Percentiles rank a stretch among this genome's conserved stretches.
Evolutionary conservation across 768 basidiomycete genomes (phyloP).

Genomic region (Panaeolus cyanescens): DNA sequence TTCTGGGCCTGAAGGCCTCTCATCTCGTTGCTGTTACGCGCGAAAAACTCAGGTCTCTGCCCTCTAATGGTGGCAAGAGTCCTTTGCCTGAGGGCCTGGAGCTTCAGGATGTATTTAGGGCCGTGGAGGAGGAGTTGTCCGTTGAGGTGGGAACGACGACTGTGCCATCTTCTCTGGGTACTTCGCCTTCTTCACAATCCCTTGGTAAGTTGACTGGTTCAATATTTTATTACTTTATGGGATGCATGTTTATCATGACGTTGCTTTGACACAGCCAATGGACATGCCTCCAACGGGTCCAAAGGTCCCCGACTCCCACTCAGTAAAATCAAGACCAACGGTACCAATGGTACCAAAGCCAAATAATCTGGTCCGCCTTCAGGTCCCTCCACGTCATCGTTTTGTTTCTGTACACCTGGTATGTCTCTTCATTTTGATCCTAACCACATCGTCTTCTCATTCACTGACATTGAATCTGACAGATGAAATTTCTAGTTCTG

Average conservation of each 20-base stretch:
- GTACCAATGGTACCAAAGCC: not conserved
- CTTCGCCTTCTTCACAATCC: not conserved
- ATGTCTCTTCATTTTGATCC: not conserved
- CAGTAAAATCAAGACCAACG: not conserved
- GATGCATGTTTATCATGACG: not conserved
- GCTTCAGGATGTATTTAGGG: conserved; percentile 14
- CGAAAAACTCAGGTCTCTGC: conserved; percentile 42
- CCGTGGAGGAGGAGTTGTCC: conserved; percentile 11
- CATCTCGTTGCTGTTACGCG: conserved; percentile 51
- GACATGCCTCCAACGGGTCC: not conserved
- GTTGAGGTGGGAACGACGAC: conserved; percentile 18
- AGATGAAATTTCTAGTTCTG: not conserved
- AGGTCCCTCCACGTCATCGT: too few relatives aligned
- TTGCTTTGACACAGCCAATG: not conserved
- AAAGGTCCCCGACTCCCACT: not conserved
- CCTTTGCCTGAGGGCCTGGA: conserved; percentile 14
- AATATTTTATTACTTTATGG: not conserved
- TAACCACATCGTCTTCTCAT: not conserved
- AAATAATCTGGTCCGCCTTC: not conserved
- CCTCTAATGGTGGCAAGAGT: conserved; percentile 20
- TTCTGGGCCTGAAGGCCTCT: conserved; percentile 53
- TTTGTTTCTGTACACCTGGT: not conserved
- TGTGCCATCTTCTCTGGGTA: not conserved
- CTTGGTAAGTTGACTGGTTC: not conserved
- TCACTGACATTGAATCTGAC: not conserved